phyloP scores from a whole-genome alignment of 352 stramenopile species.

The Aphanomyces stellatus region DNA sequence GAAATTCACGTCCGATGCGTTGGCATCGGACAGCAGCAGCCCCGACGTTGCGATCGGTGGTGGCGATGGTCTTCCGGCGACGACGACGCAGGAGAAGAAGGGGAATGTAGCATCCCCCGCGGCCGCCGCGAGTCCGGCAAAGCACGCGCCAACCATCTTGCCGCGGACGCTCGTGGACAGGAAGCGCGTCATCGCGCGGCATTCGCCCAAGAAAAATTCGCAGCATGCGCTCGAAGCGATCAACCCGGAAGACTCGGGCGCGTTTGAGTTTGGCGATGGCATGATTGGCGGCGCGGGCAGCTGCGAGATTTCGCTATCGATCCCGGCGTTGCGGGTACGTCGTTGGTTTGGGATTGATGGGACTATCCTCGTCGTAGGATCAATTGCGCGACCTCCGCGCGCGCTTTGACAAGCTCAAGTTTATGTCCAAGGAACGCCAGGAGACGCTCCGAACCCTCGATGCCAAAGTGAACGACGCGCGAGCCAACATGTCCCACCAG shows the following conservation, averaged over 20 bases:
- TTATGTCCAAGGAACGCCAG: constrained; percentile 43
- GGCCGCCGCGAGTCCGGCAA: background rate
- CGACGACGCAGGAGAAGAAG: background rate
- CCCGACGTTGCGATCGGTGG: background rate
- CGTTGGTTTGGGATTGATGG: background rate
- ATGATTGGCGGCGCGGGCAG: constrained; percentile 43
- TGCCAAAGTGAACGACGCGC: constrained; percentile 10
- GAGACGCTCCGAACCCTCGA: constrained; percentile 41
- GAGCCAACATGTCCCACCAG: constrained; percentile 19
- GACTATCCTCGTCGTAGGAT: constrained; percentile 19
- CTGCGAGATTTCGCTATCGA: constrained; percentile 40
- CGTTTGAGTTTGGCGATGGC: constrained; percentile 55
- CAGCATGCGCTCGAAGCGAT: background rate
- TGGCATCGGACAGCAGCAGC: background rate
- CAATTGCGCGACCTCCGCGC: constrained; percentile 61
- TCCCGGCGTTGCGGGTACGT: constrained; percentile 50
- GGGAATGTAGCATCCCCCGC: background rate
- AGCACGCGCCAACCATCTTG: background rate
- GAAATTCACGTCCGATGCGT: background rate
- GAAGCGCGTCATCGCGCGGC: constrained; percentile 14
- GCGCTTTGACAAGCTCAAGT: constrained; percentile 71
- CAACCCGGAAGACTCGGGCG: constrained; percentile 31
- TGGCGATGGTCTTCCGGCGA: background rate
- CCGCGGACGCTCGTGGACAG: background rate
- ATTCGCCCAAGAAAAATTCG: constrained; percentile 21